phyloP scores from a whole-genome alignment of 306 rosid genomes.

The Pyrus bretschneideri region DNA sequence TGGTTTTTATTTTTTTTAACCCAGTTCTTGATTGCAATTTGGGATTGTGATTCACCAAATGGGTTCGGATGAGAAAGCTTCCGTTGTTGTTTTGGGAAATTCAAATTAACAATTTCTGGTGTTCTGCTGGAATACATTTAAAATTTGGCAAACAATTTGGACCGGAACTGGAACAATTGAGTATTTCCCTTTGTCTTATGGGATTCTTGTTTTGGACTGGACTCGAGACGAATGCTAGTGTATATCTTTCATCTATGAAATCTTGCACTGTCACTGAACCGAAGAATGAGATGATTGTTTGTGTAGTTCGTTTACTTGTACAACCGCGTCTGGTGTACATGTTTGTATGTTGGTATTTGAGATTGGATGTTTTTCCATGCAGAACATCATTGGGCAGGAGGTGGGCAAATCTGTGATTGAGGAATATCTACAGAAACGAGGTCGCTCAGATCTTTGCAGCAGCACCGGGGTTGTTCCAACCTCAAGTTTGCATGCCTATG shows the following conservation, averaged over 20 bases:
- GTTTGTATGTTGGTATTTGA: not conserved
- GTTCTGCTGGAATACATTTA: not conserved
- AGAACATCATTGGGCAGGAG: conserved; percentile 88
- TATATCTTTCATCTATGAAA: not conserved
- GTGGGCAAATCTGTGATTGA: conserved; percentile 70
- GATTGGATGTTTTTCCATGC: conserved; percentile 15
- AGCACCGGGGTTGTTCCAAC: conserved; percentile 31
- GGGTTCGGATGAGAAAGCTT: not conserved
- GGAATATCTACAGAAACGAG: conserved; percentile 64
- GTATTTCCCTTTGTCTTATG: not conserved
- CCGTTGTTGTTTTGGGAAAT: not conserved
- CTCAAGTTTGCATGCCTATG: conserved; percentile 65
- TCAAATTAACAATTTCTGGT: not conserved
- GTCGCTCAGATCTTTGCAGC: conserved; percentile 39
- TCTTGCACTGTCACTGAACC: not conserved
- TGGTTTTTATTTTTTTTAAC: not conserved
- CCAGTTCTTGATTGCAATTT: not conserved
- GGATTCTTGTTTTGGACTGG: not conserved
- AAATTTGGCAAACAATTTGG: not conserved
- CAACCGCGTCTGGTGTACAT: not conserved
- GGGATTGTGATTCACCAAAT: not conserved
- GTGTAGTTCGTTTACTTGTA: not conserved
- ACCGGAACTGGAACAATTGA: not conserved
- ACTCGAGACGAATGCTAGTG: not conserved
- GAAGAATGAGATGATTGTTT: not conserved